Percentiles rank a stretch among this genome's conserved stretches.
phyloP scores from a whole-genome alignment of 805 yeast genomes.

The Kodamaea laetipori region DNA sequence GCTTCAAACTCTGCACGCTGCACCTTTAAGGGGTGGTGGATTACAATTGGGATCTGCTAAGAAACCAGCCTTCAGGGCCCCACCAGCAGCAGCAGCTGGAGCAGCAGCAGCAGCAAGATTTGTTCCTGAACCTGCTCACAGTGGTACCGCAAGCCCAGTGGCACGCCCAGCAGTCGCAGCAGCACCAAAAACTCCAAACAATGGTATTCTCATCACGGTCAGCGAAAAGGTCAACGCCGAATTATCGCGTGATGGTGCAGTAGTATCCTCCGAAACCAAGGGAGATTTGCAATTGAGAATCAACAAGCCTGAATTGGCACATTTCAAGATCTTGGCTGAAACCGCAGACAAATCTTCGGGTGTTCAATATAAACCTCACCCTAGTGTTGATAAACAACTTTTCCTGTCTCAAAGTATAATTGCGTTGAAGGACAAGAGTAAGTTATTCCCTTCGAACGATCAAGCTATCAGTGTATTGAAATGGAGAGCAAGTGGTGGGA shows the following conservation, averaged over 20 bases:
- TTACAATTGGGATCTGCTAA: conserved; percentile 70
- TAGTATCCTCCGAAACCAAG: conserved; percentile 70
- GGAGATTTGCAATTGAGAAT: conserved; percentile 91
- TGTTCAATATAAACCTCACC: conserved; percentile 88
- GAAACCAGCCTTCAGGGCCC: conserved; percentile 26
- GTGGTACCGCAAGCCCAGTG: conserved; percentile 19
- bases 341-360: conserved; percentile 50
- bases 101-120: conserved; percentile 22
- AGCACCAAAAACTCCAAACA: conserved; percentile 47
- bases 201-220: conserved; percentile 77
- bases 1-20: conserved; percentile 17
- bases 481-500: conserved; percentile 78
- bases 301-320: conserved; percentile 70
- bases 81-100: conserved; percentile 29
- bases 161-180: conserved; percentile 24
- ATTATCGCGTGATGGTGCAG: conserved; percentile 80
- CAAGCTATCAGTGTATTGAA: conserved; percentile 88
- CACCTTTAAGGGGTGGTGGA: conserved; percentile 53
- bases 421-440: conserved; percentile 72
- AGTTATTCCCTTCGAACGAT: conserved; percentile 89
- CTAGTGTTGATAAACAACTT: conserved; percentile 82
- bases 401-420: conserved; percentile 62
- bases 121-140: conserved; percentile 10
- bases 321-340: conserved; percentile 60
- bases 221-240: conserved; percentile 79